Evolutionary conservation across 2,329 filamentous ascomycete genomes (phyloP), one percentile per base, ranked within the genome.

Genomic region (Alternaria sp.): DNA sequence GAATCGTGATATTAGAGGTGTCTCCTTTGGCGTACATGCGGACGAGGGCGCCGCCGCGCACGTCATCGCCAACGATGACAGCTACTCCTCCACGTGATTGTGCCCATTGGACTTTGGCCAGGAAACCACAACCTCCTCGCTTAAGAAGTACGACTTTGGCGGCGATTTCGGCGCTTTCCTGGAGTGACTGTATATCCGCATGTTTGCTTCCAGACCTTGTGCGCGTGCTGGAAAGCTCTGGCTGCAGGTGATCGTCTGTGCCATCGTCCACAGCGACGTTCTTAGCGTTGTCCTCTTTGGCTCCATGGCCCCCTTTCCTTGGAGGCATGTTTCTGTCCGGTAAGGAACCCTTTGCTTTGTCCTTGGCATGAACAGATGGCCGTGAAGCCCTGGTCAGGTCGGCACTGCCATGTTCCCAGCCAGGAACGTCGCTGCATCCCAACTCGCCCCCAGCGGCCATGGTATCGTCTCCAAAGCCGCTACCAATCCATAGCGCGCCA

Each of bases 11-110:
- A 71, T 97, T 97, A 33, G 93, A 96, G 3, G 94, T 97, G 73
- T 98, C 93, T 36, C 94, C 95, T 71, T 91, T 88, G n/a, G 95
- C 95, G 77, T 97, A 98, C 95, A 99, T 99, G 69, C 96, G 95
- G 50, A 98, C 91, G 61, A 99, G 81, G 34, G 90, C 90, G 4
- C 93, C 93, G 42, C 94, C 94, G 61, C 91, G 90, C 57, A 91
- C 90, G 76, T 97, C 91, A 76, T 99, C 95, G 26, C 95, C 95
- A 3, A 99, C 93, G 65, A 99, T 96, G 60, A 99, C 82, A 34
- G 92, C 95, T 59, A 93, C 85, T 21, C 90, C 95, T 24, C 95
- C 95, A 72, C 95, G 87, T 61, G 93, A 86, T 77, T 99, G 95
- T 11, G 91, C 92, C 95, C 95, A 99, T 81, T 96, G 94, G 63